phyloP scores from a whole-genome alignment of 2,329 filamentous ascomycete species.

The Stagonosporopsis vannaccii region DNA sequence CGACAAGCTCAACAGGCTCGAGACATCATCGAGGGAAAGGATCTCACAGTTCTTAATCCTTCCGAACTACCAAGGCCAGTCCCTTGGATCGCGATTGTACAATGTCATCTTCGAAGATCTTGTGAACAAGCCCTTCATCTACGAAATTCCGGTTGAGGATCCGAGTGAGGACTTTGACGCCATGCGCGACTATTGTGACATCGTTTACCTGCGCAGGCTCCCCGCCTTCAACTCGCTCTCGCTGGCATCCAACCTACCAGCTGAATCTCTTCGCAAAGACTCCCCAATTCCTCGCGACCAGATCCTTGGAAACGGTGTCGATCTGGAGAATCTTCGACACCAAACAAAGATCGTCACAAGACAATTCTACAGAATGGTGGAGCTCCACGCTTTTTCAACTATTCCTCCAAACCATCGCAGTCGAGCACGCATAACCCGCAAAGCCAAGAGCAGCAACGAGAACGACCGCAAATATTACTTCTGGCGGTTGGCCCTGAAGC shows the following conservation, averaged over 20 bases:
- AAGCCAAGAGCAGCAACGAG: constrained; percentile 58
- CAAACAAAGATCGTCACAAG: constrained; percentile 75
- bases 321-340: constrained; percentile 64
- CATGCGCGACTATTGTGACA: constrained; percentile 76
- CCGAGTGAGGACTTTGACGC: constrained; percentile 88
- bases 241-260: constrained; percentile 58
- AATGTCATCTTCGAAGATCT: constrained; percentile 76
- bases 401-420: constrained; percentile 60
- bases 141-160: constrained; percentile 92
- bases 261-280: constrained; percentile 61
- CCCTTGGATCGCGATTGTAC: constrained; percentile 83
- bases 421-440: constrained; percentile 55
- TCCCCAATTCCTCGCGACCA: constrained; percentile 58
- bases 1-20: constrained; percentile 55
- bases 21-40: constrained; percentile 78
- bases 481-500: constrained; percentile 79
- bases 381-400: constrained; percentile 73
- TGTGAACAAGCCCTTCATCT: constrained; percentile 70
- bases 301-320: constrained; percentile 65
- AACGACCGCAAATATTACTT: constrained; percentile 71
- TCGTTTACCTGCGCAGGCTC: constrained; percentile 67
- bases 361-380: constrained; percentile 77
- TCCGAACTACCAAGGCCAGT: constrained; percentile 82
- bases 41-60: constrained; percentile 95
- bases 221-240: constrained; percentile 65